Base-by-base conservation (phyloP, 2,329 filamentous ascomycete species). In the Colletotrichum sp. region DNA sequence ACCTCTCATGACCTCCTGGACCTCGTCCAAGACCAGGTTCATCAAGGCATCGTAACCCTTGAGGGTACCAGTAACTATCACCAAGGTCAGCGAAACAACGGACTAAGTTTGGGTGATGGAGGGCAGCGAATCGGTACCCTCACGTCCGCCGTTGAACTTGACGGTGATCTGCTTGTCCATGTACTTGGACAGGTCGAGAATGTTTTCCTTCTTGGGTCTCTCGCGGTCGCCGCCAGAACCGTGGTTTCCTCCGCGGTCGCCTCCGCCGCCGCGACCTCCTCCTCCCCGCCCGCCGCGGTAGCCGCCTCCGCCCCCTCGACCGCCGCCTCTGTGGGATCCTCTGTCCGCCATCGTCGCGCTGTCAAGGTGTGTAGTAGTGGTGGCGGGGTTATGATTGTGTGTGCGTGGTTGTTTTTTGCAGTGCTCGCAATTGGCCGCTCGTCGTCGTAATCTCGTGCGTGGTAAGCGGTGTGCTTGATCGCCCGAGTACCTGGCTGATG, bases 21-120 rank as follows among this genome's bases (percentile, higher is more conserved):
- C 96, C 80, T 99, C 95, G 82, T 99, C 97, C 72, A 99, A 89
- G 30, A 99, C 97, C 77, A 99, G 90, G 84, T 99, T 99, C 96
- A 99, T 99, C 76, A 99, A 90, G 81, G 97, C 96, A 84, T 99
- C 97, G 84, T 96, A 99, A 77, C 97, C 97, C 86, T 99, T 99
- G 57, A 99, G 89, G 2, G 92, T 95, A 68, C 97, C 97, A 67
- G 93, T 93, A 72, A 98, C 96, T 98, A 34, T 30, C 12, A 82
- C 22, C 39, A 10, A 36, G 59, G 39, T 70, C 16, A 68, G 65
- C 34, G 26, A 52, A 24, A 30, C 10, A 15, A 8, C 15, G 16
- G 32, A 16, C 18, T n/a, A n/a, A 18, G 59, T n/a, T 34, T 7
- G 34, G 12, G 12, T 55, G 8, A 3, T n/a, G 15, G 30, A 18